phyloP scores from a whole-genome alignment of 768 basidiomycete species.

The Mycena chlorophos region DNA sequence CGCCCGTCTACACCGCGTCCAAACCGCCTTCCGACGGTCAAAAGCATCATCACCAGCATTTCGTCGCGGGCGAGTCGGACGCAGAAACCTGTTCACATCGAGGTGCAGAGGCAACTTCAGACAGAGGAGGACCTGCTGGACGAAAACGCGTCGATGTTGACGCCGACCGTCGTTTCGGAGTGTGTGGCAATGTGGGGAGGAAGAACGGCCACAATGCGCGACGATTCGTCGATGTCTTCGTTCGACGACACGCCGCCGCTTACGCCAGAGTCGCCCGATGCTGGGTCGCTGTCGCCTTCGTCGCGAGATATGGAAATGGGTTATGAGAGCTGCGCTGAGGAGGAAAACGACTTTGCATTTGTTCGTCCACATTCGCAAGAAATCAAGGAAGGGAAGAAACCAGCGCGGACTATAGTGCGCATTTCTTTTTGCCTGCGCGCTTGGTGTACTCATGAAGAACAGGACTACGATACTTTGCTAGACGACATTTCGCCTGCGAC shows the following conservation, averaged over 20 bases:
- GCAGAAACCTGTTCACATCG: slow-evolving; percentile 4
- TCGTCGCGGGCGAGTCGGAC: slow-evolving; percentile 20
- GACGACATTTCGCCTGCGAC: slow-evolving; percentile 18
- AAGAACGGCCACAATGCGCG: not conserved
- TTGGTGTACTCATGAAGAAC: not conserved
- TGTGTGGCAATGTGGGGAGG: slow-evolving; percentile 1
- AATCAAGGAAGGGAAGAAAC: slow-evolving; percentile 42
- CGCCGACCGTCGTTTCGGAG: slow-evolving; percentile 10
- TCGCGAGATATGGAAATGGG: slow-evolving; percentile 6
- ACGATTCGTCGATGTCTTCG: slow-evolving; percentile 11
- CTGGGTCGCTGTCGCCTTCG: slow-evolving; percentile 4
- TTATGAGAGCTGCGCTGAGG: slow-evolving; percentile 6
- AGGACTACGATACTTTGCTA: slow-evolving; percentile 26
- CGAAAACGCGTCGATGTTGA: slow-evolving; percentile 6
- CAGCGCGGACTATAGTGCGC: slow-evolving; percentile 32
- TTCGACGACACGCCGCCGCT: slow-evolving; percentile 21
- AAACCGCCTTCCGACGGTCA: slow-evolving; percentile 23
- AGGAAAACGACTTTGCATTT: slow-evolving; percentile 1
- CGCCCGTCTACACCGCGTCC: slow-evolving; percentile 24
- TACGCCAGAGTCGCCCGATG: slow-evolving; percentile 20
- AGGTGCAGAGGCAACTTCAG: slow-evolving; percentile 8
- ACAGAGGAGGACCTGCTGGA: slow-evolving; percentile 7
- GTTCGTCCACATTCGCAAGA: slow-evolving; percentile 28
- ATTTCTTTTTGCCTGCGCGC: not conserved
- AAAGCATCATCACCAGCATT: slow-evolving; percentile 24